These are phyloP conservation scores for Yamadazyma triangularis DNA, from an alignment of 1,139 yeast genomes.

Conservation along the genomic window DNA sequence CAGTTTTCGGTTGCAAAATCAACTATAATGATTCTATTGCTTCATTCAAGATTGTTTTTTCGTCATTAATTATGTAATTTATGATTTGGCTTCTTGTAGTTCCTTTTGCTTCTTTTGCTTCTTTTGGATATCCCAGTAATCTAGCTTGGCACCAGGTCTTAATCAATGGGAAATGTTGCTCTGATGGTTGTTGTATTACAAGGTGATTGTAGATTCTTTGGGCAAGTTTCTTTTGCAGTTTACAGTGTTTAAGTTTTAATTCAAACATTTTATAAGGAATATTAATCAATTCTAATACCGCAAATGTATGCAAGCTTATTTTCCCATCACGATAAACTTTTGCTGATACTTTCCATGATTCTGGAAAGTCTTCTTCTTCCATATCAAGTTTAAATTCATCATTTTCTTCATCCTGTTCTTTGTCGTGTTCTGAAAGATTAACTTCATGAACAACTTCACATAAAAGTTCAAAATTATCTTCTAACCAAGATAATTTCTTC, in stretches of 20 bases:
- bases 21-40: too few relatives aligned
- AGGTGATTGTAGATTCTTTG: slow-evolving; percentile 12
- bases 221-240: slow-evolving; percentile 9
- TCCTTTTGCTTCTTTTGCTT: slow-evolving; percentile 1
- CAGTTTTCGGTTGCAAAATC: too few relatives aligned
- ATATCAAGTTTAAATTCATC: slow-evolving; percentile 11
- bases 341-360: slow-evolving; percentile 27
- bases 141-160: slow-evolving; percentile 20
- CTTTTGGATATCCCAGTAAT: slow-evolving; percentile 14
- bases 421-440: slow-evolving; percentile 5
- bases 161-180: slow-evolving; percentile 10
- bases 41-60: too few relatives aligned
- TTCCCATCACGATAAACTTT: slow-evolving; percentile 19
- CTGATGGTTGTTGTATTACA: slow-evolving; percentile 9
- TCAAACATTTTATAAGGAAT: slow-evolving; percentile 24
- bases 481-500: slow-evolving; percentile 62
- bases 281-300: slow-evolving; percentile 20
- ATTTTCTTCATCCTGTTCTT: slow-evolving; percentile 15
- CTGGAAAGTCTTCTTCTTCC: slow-evolving; percentile 13
- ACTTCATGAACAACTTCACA: slow-evolving; percentile 25
- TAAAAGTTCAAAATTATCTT: slow-evolving; percentile 41
- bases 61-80: too few relatives aligned
- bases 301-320: slow-evolving; percentile 22
- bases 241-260: slow-evolving; percentile 9
- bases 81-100: slow-evolving; percentile 8